Evolutionary conservation across 1,139 yeast species (phyloP).

Genomic region (Hemisphaericaspora xylanilytica): DNA sequence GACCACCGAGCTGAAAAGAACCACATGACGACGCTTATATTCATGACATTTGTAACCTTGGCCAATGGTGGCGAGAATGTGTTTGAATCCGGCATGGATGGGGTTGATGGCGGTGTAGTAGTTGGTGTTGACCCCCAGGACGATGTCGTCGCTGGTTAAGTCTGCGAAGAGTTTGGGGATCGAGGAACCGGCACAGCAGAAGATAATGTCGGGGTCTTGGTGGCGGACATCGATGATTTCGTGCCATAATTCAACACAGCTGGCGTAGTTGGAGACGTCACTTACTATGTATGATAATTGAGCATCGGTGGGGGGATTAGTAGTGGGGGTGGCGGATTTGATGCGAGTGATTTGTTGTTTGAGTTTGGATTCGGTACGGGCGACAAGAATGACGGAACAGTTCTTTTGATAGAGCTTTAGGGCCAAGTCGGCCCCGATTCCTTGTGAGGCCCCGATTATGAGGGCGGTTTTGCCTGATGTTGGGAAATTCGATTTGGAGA

Average conservation of each 20-base stretch:
- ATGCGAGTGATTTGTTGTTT: slow-evolving; percentile 48
- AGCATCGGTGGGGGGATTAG: slow-evolving; percentile 10
- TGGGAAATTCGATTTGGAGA: slow-evolving; percentile 26
- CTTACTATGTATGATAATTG: slow-evolving; percentile 51
- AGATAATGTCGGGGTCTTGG: slow-evolving; percentile 64
- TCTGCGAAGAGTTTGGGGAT: slow-evolving; percentile 77
- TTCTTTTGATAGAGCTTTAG: slow-evolving; percentile 51
- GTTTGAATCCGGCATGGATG: slow-evolving; percentile 59
- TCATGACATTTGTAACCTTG: slow-evolving; percentile 9
- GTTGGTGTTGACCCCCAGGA: slow-evolving; percentile 61
- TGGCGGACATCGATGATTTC: slow-evolving; percentile 17
- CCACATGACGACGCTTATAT: slow-evolving; percentile 52
- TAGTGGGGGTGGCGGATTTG: slow-evolving; percentile 13
- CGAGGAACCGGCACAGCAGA: slow-evolving; percentile 89
- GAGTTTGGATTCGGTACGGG: slow-evolving; percentile 66
- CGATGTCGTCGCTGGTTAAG: slow-evolving; percentile 55
- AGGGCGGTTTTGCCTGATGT: slow-evolving; percentile 58
- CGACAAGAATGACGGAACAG: slow-evolving; percentile 69
- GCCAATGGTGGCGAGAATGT: slow-evolving; percentile 21
- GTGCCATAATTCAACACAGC: slow-evolving; percentile 42
- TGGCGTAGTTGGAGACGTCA: slow-evolving; percentile 62
- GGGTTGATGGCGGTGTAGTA: slow-evolving; percentile 73
- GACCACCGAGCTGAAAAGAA: slow-evolving; percentile 77
- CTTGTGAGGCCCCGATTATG: slow-evolving; percentile 96
- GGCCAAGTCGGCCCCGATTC: slow-evolving; percentile 83